Percentiles rank a stretch among this genome's conserved stretches.
Conservation (phyloP, 2,329 filamentous ascomycete species). For the Beauveria pseudobassiana region DNA sequence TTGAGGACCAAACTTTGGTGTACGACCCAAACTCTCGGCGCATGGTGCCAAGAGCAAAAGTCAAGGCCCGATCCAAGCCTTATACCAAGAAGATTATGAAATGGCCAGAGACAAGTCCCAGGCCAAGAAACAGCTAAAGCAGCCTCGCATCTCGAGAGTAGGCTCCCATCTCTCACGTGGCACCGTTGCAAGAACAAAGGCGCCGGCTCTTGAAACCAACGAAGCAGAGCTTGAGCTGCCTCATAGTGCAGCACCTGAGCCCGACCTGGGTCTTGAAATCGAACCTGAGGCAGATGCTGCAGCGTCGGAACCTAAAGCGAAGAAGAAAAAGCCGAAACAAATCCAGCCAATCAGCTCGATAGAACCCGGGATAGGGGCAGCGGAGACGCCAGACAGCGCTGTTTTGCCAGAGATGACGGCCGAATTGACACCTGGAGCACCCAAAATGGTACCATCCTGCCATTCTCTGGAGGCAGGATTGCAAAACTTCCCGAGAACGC, state of each 20-base stretch:
- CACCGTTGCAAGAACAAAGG: constrained; percentile 44
- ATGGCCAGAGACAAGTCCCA: not conserved
- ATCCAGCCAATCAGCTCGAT: not conserved
- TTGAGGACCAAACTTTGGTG: constrained; percentile 39
- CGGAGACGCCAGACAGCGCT: not conserved
- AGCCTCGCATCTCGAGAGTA: constrained; percentile 28
- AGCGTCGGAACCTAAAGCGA: not conserved
- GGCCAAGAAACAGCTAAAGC: constrained; percentile 29
- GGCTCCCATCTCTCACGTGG: constrained; percentile 44
- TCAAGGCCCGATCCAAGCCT: constrained; percentile 36
- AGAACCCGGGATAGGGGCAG: not conserved
- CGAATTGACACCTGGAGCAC: not conserved
- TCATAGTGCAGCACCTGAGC: not conserved
- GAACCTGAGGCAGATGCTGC: not conserved
- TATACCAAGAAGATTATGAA: constrained; percentile 22
- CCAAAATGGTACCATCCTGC: not conserved
- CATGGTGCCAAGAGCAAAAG: constrained; percentile 44
- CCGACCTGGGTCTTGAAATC: not conserved
- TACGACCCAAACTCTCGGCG: constrained; percentile 60
- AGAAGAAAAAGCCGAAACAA: constrained; percentile 13
- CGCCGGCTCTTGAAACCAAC: constrained; percentile 34
- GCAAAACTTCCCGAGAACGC: not conserved
- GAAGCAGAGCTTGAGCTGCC: constrained; percentile 13
- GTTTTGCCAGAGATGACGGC: not conserved
- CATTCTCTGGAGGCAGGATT: not conserved